Evolutionary conservation across 2,329 filamentous ascomycete species (phyloP), one percentile per base, ranked within the genome.

Genomic region (Metarhizium brunneum): DNA sequence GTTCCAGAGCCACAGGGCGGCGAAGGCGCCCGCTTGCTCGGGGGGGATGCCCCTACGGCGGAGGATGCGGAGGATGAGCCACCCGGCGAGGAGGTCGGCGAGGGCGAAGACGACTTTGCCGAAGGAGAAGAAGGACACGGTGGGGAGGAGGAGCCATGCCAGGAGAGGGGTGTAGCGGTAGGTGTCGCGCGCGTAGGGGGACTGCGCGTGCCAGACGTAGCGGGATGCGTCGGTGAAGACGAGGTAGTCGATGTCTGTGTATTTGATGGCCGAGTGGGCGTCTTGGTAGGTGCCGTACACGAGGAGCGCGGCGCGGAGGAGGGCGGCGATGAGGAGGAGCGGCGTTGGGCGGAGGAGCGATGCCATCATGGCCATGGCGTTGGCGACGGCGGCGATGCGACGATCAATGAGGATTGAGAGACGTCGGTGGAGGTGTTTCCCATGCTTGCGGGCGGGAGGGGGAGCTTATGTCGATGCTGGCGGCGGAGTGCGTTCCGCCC

Each of bases 171-270:
- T 97, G 76, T 99, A 99, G 58, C 94, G 88, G 75, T 99, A 99
- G 0, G 94, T 99, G 66, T 94, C 92, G 54, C 94, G 84, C 45
- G 82, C 80, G 69, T 99, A 99, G 2, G 94, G 94, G 0, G 88
- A 89, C 50, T 75, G 73, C 3, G 82, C 82, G n/a, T 72, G 75
- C 3, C 85, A 74, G 47, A 90, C 72, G 71, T 88, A 92, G 61
- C 88, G 87, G 2, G 94, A 84, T 30, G 94, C 94, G 70, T 97
- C 92, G 51, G 94, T 97, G 77, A 99, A 99, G 69, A 99, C 94
- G 61, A 91, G 85, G 73, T 99, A 99, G 78, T 99, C 94, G 65
- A 99, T 96, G 73, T 99, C 94, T 53, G 94, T 99, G 76, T 97
- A 99, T 74, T 97, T 97, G 67, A 99, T 75, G 14, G 92, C 86